Evolutionary conservation across 371 early-diverging fungal genomes (phyloP), one percentile per base, ranked within the genome.

Genomic region (Mortierella sp.): DNA sequence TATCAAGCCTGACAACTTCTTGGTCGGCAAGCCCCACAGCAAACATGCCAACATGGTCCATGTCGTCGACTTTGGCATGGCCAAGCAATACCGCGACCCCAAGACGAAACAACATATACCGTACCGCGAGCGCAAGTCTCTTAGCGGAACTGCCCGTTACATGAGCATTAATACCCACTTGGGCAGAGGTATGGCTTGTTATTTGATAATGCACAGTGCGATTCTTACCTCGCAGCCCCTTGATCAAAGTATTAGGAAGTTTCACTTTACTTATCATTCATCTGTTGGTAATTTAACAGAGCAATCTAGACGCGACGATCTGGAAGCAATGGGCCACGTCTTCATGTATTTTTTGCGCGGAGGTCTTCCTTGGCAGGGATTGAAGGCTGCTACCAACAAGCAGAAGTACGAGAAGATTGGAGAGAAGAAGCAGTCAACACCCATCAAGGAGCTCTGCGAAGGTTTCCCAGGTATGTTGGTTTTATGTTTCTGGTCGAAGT

Each of bases 1-100:
- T 89, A 99, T 99, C 84, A 99, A 99, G 89, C 99, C 99, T 31
- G 99, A 99, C 90, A 99, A 99, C 92, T 99, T 99, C 88, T 90
- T 99, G 71, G 94, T 98, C 79, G 98, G 98, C 45, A 90, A 95
- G 24, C 94, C 96, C 5, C 88, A 91, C 75, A 92, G 92, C 34
- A 92, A 94, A 28, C 81, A 91, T 65, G 92, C 92, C 31, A 92
- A 93, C 76, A 88, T 90, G 58, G 90, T 96, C 31, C 95, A 94
- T 85, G 95, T 97, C 83, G 93, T 99, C 70, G 99, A 99, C 89
- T 98, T 98, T 89, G 99, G 99, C 74, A 97, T 99, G 96, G 97
- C 98, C 44, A 99, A 99, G 89, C 95, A 96, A 82, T 99, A 96
- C 88, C 93, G 98, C 68, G 97, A 99, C 86, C 97, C 98, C 50